Evolutionary conservation across 305 asterid genomes (phyloP).

Genomic region (Stenogyne calaminthoides): DNA sequence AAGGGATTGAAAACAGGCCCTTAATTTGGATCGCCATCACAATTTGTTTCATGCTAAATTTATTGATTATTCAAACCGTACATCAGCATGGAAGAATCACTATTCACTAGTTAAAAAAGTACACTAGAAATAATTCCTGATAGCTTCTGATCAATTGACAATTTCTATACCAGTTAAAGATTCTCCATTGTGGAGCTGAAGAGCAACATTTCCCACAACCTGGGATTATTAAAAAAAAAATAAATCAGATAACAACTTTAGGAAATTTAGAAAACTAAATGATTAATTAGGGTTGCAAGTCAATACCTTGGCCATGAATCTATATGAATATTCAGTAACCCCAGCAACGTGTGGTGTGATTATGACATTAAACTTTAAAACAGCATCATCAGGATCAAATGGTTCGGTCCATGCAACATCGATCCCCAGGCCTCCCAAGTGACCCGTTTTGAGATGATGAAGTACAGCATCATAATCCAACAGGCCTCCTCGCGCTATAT

Average conservation of each 20-base stretch:
- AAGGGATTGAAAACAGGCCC: no score
- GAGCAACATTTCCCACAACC: constrained; percentile 90
- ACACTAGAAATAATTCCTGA: no score
- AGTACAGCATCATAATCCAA: constrained; percentile 78
- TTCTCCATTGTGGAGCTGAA: constrained; percentile 63
- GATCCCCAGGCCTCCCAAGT: constrained; percentile 92
- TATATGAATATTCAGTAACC: constrained; percentile 72
- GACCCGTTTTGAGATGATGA: constrained; percentile 69
- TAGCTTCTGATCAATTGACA: constrained; percentile 51
- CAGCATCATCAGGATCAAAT: constrained; percentile 81
- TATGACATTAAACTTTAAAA: constrained; percentile 76
- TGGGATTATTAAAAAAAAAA: constrained; percentile 35
- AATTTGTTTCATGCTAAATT: no score
- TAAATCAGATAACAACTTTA: background rate
- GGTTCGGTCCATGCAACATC: constrained; percentile 99
- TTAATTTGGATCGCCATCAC: no score
- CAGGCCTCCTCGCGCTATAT: constrained; percentile 89
- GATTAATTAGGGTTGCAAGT: background rate
- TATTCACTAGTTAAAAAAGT: no score
- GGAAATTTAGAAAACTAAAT: background rate
- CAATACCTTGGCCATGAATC: constrained; percentile 87
- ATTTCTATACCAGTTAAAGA: constrained; percentile 66
- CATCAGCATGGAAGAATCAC: no score
- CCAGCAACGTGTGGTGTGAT: constrained; percentile 96
- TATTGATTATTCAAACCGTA: no score